Evolutionary conservation across 139 green algal genomes (phyloP).

Genomic region (Auxenochlorella pyrenoidosa): DNA sequence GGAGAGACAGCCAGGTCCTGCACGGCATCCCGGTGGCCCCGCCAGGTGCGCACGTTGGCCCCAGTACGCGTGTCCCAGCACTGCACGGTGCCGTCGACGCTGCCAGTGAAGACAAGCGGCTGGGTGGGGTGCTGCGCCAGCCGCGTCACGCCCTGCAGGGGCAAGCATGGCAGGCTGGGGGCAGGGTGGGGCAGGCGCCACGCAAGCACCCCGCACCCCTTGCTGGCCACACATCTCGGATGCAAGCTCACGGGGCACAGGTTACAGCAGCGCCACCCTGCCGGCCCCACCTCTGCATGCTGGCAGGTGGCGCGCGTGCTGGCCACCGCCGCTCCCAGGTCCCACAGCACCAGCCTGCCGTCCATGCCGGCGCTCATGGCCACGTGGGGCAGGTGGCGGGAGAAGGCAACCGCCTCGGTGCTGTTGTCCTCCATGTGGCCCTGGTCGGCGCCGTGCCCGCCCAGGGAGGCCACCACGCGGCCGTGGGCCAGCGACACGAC

Average conservation of each 20-base stretch:
- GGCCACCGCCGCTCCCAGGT: constrained; percentile 53
- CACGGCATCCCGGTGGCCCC: constrained; percentile 71
- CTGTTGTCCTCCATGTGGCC: constrained; percentile 74
- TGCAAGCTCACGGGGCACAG: too few species aligned
- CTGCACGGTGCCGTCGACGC: constrained; percentile 81
- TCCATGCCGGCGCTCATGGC: constrained; percentile 77
- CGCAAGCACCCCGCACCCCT: background rate
- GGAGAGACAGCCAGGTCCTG: constrained; percentile 75
- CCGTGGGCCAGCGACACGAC: constrained; percentile 16
- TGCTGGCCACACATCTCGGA: background rate
- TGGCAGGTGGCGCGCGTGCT: constrained; percentile 57
- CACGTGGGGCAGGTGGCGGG: constrained; percentile 53
- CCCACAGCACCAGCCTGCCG: constrained; percentile 82
- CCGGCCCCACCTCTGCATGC: constrained; percentile 64
- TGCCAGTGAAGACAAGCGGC: constrained; percentile 80
- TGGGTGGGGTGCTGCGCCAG: constrained; percentile 68
- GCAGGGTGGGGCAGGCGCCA: background rate
- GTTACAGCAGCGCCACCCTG: background rate
- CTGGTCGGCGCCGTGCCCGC: background rate
- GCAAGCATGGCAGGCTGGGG: background rate
- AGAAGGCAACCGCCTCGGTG: constrained; percentile 80
- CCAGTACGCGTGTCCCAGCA: constrained; percentile 84
- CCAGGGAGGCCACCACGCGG: constrained; percentile 34
- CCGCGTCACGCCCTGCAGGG: constrained; percentile 63
- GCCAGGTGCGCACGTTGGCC: constrained; percentile 53